These are phyloP conservation scores for Fusarium sp. DNA, from an alignment of 2,329 filamentous ascomycete genomes.

Conservation along the genomic window DNA sequence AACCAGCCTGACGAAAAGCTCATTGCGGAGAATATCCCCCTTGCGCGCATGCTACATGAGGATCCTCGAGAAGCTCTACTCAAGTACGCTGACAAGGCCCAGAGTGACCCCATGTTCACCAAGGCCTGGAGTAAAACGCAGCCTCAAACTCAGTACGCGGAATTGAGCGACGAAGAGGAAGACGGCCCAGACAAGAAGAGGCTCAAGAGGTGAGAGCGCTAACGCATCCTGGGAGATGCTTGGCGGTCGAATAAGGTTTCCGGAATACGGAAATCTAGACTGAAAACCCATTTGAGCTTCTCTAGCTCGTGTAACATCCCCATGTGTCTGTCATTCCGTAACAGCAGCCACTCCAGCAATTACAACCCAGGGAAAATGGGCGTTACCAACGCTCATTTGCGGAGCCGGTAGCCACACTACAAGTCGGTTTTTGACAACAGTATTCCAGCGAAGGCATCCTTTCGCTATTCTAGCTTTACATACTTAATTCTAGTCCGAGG, in stretches of 20 bases:
- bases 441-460: slow-evolving; percentile 3
- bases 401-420: slow-evolving; percentile 17
- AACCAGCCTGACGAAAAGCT: slow-evolving; percentile 91
- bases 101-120: slow-evolving; percentile 95
- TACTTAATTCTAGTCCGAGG: background rate
- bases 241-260: slow-evolving; percentile 19
- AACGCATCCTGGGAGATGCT: slow-evolving; percentile 18
- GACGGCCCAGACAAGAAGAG: slow-evolving; percentile 78
- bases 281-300: slow-evolving; percentile 13
- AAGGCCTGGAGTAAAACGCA: slow-evolving; percentile 94
- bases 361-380: slow-evolving; percentile 1
- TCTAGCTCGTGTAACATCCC: slow-evolving; percentile 28
- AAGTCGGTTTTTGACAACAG: background rate
- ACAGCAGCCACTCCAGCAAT: slow-evolving; percentile 23
- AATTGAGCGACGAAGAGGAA: slow-evolving; percentile 88
- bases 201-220: slow-evolving; percentile 63
- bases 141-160: slow-evolving; percentile 91
- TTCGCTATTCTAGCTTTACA: slow-evolving; percentile 4
- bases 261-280: slow-evolving; percentile 20
- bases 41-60: slow-evolving; percentile 95
- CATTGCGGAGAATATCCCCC: slow-evolving; percentile 88
- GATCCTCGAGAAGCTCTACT: slow-evolving; percentile 94
- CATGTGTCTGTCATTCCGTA: slow-evolving; percentile 33
- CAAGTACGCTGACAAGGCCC: slow-evolving; percentile 93
- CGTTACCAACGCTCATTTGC: slow-evolving; percentile 9